Conservation (phyloP, 306 rosid species). For the Quercus bicolor region DNA sequence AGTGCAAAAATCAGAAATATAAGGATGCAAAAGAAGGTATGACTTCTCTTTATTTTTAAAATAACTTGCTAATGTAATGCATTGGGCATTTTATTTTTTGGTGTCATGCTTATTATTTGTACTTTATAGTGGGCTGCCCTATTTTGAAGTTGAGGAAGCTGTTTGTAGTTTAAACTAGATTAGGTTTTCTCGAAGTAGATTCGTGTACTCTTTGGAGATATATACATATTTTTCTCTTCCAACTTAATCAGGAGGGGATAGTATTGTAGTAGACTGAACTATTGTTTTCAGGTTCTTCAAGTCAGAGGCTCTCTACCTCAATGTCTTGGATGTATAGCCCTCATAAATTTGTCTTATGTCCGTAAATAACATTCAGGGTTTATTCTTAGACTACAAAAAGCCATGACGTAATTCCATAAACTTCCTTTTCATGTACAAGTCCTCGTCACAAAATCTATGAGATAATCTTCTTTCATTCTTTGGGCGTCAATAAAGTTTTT, state of each 20-base stretch:
- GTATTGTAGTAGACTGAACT: background rate
- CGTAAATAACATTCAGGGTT: background rate
- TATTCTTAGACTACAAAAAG: background rate
- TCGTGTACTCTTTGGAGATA: background rate
- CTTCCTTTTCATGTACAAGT: background rate
- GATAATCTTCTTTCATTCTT: background rate
- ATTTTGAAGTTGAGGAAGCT: background rate
- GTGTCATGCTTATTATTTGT: background rate
- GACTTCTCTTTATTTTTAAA: background rate
- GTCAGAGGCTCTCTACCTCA: background rate
- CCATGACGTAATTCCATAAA: background rate
- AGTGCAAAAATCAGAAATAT: slow-evolving; percentile 62
- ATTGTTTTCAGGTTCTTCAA: background rate
- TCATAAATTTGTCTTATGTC: background rate
- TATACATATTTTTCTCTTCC: background rate
- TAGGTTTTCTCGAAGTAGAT: background rate
- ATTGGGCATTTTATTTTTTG: background rate
- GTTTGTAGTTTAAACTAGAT: background rate
- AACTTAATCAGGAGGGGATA: background rate
- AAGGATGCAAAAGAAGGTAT: slow-evolving; percentile 72
- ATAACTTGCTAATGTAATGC: background rate
- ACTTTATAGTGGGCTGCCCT: background rate
- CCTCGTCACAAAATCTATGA: background rate
- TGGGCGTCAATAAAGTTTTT: background rate
- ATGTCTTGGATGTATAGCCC: background rate